A percentile compares a stretch with the other conserved stretches of the same genome.
Evolutionary conservation across 2,329 filamentous ascomycete genomes (phyloP).

Genomic region (Pseudocercospora eumusae): DNA sequence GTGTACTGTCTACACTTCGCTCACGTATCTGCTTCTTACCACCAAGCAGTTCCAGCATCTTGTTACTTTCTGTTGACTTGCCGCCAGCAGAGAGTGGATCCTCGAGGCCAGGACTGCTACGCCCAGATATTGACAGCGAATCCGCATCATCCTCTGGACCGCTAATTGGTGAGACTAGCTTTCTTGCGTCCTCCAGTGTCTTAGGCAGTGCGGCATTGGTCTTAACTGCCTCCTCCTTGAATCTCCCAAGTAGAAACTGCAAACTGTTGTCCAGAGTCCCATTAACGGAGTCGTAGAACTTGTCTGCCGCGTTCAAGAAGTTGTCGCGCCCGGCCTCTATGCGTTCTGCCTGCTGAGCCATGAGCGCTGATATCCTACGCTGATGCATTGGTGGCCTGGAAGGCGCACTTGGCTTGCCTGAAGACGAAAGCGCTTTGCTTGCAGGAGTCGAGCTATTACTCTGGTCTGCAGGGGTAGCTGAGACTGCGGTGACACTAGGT

Average conservation of each 20-base stretch:
- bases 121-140: conserved; percentile 42
- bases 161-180: conserved; percentile 68
- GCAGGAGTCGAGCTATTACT: conserved; percentile 26
- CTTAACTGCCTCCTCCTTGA: conserved; percentile 66
- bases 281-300: conserved; percentile 87
- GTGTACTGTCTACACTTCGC: conserved; percentile 71
- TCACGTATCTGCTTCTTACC: conserved; percentile 67
- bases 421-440: conserved; percentile 27
- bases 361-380: conserved; percentile 78
- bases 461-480: conserved; percentile 33
- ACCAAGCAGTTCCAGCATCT: conserved; percentile 69
- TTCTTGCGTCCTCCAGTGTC: conserved; percentile 88
- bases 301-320: conserved; percentile 79
- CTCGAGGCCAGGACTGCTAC: conserved; percentile 36
- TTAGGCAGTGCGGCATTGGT: conserved; percentile 67
- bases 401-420: conserved; percentile 37
- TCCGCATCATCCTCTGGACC: conserved; percentile 29
- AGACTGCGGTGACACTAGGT: conserved; percentile 38
- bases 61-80: conserved; percentile 58
- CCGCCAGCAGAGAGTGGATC: conserved; percentile 33
- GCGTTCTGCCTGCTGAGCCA: conserved; percentile 79
- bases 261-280: conserved; percentile 89
- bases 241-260: conserved; percentile 84
- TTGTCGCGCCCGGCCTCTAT: conserved; percentile 73
- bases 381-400: conserved; percentile 60